A percentile compares a stretch with the other conserved stretches of the same genome.
Evolutionary conservation across 345 rosid species (phyloP).

Genomic region (Boechera divaricarpa): DNA sequence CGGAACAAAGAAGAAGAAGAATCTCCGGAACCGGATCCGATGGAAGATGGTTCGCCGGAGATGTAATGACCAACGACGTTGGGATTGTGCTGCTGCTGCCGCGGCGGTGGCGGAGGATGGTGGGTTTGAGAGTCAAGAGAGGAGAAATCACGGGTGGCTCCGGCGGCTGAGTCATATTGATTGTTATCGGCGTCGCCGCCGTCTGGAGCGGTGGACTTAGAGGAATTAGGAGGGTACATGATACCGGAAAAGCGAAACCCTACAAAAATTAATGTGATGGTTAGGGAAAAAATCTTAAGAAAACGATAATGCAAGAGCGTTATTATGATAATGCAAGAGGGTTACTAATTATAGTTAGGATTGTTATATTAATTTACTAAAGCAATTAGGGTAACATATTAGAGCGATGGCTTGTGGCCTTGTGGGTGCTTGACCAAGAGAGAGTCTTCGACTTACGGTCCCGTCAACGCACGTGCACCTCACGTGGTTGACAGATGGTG

Average conservation of each 20-base stretch:
- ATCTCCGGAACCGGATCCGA: conserved; percentile 44
- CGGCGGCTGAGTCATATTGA: conserved; percentile 23
- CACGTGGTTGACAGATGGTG: conserved; percentile 39
- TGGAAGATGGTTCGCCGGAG: conserved; percentile 62
- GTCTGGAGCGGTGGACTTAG: conserved; percentile 34
- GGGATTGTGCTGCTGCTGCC: conserved; percentile 16
- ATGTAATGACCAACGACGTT: conserved; percentile 55
- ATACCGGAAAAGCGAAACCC: conserved; percentile 25
- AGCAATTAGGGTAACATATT: neutral
- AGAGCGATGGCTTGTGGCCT: conserved; percentile 29
- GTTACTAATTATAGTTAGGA: conserved; percentile 38
- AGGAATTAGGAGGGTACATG: conserved; percentile 45
- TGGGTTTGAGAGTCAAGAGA: conserved; percentile 40
- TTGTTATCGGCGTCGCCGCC: conserved; percentile 11
- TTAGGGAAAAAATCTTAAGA: conserved; percentile 1
- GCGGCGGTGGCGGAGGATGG: conserved; percentile 24
- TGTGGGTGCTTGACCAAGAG: conserved; percentile 35
- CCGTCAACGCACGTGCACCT: conserved; percentile 44
- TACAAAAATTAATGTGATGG: conserved; percentile 28
- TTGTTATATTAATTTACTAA: conserved; percentile 14
- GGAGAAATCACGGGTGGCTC: conserved; percentile 45
- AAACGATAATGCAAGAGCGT: conserved; percentile 20
- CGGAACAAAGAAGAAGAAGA: conserved; percentile 65
- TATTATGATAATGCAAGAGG: conserved; percentile 25
- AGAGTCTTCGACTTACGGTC: conserved; percentile 30